These are phyloP conservation scores for Solanum hybrid DNA, from an alignment of 305 asterid species.

Conservation along the genomic window DNA sequence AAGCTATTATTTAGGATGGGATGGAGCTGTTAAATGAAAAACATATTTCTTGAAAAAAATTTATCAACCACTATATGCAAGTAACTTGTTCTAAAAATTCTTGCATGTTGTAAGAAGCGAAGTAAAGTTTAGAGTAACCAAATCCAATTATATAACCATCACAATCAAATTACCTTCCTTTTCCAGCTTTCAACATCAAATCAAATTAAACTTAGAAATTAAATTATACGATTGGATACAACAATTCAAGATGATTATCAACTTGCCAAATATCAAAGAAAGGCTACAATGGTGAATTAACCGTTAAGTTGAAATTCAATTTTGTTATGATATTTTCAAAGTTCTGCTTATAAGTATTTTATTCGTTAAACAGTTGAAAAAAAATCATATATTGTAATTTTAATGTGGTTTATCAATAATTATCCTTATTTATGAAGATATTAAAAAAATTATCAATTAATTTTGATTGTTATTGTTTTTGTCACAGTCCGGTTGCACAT, in stretches of 20 bases:
- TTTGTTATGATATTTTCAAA: background rate
- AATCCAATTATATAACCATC: background rate
- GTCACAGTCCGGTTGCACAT: background rate
- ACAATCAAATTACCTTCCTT: background rate
- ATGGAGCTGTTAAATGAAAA: too few relatives aligned
- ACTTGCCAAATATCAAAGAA: background rate
- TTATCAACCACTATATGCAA: background rate
- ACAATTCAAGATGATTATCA: background rate
- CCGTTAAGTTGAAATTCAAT: background rate
- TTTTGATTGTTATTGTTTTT: too few relatives aligned
- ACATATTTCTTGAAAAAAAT: too few relatives aligned
- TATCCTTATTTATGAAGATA: too few relatives aligned
- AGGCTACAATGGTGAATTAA: background rate
- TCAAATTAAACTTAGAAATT: background rate
- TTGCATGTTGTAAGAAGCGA: background rate
- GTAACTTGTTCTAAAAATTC: background rate
- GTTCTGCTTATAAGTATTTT: background rate
- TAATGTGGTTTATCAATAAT: background rate
- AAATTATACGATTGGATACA: background rate
- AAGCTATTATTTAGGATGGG: too few relatives aligned
- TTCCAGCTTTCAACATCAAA: background rate
- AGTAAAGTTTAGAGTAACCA: background rate
- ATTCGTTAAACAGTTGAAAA: too few relatives aligned
- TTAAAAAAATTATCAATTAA: too few relatives aligned
- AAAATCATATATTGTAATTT: background rate